These are phyloP conservation scores for Staphylotrichum tortipilum DNA, from an alignment of 495 filamentous ascomycete species.

Conservation along the genomic window DNA sequence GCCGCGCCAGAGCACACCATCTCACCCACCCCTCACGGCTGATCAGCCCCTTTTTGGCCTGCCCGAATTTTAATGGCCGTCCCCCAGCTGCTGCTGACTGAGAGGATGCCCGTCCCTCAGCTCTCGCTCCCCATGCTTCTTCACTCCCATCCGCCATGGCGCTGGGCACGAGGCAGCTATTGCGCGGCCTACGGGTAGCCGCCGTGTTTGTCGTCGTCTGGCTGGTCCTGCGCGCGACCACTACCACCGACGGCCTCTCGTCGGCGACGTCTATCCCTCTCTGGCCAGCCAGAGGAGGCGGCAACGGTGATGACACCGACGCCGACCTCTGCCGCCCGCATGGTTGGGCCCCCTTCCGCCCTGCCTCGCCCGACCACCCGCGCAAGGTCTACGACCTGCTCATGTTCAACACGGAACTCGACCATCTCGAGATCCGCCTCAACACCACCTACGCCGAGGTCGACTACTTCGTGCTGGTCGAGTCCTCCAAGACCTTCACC, in stretches of 20 bases:
- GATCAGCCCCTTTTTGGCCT: too few relatives aligned
- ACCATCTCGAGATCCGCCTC: slow-evolving; percentile 51
- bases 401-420: slow-evolving; percentile 47
- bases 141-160: neutral
- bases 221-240: slow-evolving; percentile 1
- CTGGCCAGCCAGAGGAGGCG: too few relatives aligned
- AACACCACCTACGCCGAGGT: slow-evolving; percentile 40
- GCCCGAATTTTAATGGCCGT: too few relatives aligned
- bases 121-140: neutral
- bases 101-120: neutral
- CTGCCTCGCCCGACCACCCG: slow-evolving; percentile 1
- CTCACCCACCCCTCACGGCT: too few relatives aligned
- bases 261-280: too few relatives aligned
- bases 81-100: too few relatives aligned
- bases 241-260: too few relatives aligned
- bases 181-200: slow-evolving; percentile 7
- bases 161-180: slow-evolving; percentile 1
- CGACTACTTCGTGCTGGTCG: slow-evolving; percentile 52
- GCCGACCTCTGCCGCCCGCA: slow-evolving; percentile 30
- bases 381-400: slow-evolving; percentile 50
- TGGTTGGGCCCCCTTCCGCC: slow-evolving; percentile 31
- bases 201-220: slow-evolving; percentile 2
- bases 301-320: neutral
- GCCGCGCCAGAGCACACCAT: too few relatives aligned
- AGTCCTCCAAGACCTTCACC: slow-evolving; percentile 43